Conservation (phyloP, 805 yeast genomes). For the Middelhovenomyces tepae region DNA sequence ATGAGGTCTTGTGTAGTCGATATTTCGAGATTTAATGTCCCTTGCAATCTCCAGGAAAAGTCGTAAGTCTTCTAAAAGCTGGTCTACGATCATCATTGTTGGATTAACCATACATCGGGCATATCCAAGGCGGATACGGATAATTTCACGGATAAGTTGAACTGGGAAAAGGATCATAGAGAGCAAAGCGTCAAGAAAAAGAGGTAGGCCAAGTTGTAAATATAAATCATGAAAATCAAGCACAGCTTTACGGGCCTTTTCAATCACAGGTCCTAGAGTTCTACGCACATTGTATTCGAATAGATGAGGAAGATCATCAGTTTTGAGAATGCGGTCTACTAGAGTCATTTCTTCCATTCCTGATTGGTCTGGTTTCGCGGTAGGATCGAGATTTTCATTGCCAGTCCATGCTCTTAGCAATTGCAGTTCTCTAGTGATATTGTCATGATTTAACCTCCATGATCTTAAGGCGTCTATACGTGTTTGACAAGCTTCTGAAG, state of each 20-base stretch:
- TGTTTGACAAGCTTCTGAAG: conserved; percentile 50
- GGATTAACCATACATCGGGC: conserved; percentile 76
- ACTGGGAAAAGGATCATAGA: conserved; percentile 69
- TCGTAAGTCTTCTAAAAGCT: conserved; percentile 78
- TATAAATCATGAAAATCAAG: conserved; percentile 53
- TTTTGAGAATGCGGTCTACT: conserved; percentile 73
- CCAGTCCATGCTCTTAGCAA: conserved; percentile 76
- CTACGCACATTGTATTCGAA: conserved; percentile 61
- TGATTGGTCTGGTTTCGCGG: conserved; percentile 25
- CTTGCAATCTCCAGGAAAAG: conserved; percentile 68
- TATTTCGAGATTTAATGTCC: conserved; percentile 59
- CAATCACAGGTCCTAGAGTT: conserved; percentile 71
- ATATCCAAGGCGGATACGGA: conserved; percentile 61
- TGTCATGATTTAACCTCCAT: conserved; percentile 70
- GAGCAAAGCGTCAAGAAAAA: conserved; percentile 50
- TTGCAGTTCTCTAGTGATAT: conserved; percentile 52
- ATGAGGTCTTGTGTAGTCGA: conserved; percentile 40
- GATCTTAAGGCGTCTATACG: conserved; percentile 72
- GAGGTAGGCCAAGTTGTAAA: conserved; percentile 63
- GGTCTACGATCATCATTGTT: conserved; percentile 93
- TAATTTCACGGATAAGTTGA: conserved; percentile 68
- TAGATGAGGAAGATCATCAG: conserved; percentile 40
- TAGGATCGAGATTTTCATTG: conserved; percentile 64
- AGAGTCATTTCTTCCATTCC: conserved; percentile 35
- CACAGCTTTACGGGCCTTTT: conserved; percentile 68